Evolutionary conservation across 129 eudicot genomes (phyloP).

Genomic region (Ambrosia artemisiifolia): DNA sequence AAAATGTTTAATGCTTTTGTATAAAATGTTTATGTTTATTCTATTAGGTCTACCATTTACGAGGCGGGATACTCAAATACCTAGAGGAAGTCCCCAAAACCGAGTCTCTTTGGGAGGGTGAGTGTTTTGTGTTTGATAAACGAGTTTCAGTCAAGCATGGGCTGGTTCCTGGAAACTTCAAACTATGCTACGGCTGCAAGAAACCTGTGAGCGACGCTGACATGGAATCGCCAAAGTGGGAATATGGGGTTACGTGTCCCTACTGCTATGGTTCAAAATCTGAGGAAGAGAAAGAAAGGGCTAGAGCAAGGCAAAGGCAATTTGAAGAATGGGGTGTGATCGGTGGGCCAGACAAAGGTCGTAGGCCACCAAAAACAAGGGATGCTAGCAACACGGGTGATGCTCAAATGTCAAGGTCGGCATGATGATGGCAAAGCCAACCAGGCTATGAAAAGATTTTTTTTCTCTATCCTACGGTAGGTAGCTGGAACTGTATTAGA

Average conservation of each 20-base stretch:
- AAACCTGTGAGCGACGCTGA: constrained; percentile 84
- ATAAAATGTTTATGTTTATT: not conserved
- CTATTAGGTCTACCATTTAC: constrained; percentile 72
- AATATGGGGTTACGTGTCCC: constrained; percentile 75
- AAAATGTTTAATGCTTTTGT: not conserved
- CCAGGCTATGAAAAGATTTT: not conserved
- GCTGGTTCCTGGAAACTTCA: constrained; percentile 73
- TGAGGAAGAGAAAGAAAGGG: constrained; percentile 91
- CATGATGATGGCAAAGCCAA: constrained; percentile 10
- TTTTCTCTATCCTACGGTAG: not conserved
- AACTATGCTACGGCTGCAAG: constrained; percentile 96
- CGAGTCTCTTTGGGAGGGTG: constrained; percentile 92
- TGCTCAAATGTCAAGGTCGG: constrained; percentile 38
- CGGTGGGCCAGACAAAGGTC: constrained; percentile 96
- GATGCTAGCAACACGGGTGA: constrained; percentile 20
- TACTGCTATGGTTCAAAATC: constrained; percentile 73
- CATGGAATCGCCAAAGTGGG: constrained; percentile 84
- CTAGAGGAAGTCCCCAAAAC: constrained; percentile 77
- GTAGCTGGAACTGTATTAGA: constrained; percentile 11
- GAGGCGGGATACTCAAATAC: constrained; percentile 90
- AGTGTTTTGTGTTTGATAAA: constrained; percentile 94
- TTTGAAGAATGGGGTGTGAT: constrained; percentile 83
- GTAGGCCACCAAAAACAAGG: constrained; percentile 41
- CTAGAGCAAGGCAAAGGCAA: constrained; percentile 88
- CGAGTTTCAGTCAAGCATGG: constrained; percentile 93